These are phyloP conservation scores for Diaporthe citri DNA, from an alignment of 2,329 filamentous ascomycete species.

Conservation along the genomic window DNA sequence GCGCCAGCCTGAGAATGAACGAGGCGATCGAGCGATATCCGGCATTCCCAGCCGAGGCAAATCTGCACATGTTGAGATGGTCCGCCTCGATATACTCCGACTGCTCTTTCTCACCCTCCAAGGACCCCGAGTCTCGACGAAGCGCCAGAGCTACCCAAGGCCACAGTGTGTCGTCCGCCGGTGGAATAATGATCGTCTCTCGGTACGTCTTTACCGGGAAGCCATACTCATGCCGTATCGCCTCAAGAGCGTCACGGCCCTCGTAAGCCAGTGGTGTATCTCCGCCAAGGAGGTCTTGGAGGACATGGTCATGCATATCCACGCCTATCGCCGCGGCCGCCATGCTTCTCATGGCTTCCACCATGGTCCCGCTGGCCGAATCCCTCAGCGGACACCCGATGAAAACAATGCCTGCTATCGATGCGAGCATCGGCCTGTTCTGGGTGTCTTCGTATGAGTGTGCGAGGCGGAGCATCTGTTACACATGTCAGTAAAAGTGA, in stretches of 20 bases:
- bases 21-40: slow-evolving; percentile 46
- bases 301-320: slow-evolving; percentile 43
- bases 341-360: slow-evolving; percentile 48
- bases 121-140: slow-evolving; percentile 45
- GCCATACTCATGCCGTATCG: slow-evolving; percentile 50
- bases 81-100: slow-evolving; percentile 52
- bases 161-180: not conserved
- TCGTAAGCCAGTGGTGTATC: slow-evolving; percentile 43
- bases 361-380: slow-evolving; percentile 45
- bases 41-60: slow-evolving; percentile 46
- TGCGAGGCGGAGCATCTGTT: slow-evolving; percentile 47
- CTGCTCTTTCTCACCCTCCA: slow-evolving; percentile 49
- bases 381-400: slow-evolving; percentile 49
- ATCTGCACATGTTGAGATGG: slow-evolving; percentile 57
- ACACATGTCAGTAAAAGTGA: slow-evolving; percentile 11
- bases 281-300: slow-evolving; percentile 47
- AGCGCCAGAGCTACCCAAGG: slow-evolving; percentile 39
- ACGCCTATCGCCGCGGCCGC: slow-evolving; percentile 44
- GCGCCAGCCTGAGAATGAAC: slow-evolving; percentile 42
- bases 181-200: slow-evolving; percentile 42
- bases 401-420: slow-evolving; percentile 47
- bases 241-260: slow-evolving; percentile 45
- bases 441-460: slow-evolving; percentile 44
- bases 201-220: slow-evolving; percentile 51
- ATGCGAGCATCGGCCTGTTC: slow-evolving; percentile 45